phyloP scores from a whole-genome alignment of 768 basidiomycete genomes.

The Suillus bovinus region DNA sequence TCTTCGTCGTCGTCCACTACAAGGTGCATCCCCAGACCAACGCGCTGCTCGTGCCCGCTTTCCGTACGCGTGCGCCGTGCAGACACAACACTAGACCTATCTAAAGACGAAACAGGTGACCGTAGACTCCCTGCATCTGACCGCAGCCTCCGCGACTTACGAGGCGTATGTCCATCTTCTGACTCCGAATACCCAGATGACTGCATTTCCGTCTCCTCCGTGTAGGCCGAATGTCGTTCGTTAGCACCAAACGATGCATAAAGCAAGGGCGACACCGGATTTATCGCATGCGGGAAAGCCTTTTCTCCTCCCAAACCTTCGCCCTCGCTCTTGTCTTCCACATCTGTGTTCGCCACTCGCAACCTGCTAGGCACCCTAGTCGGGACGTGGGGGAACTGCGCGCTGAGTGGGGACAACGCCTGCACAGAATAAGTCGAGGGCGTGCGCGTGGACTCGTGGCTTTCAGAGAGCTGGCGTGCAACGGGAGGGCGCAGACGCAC shows the following conservation, averaged over 20 bases:
- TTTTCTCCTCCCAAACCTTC: slow-evolving; percentile 3
- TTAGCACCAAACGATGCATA: slow-evolving; percentile 46
- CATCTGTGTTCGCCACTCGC: slow-evolving; percentile 26
- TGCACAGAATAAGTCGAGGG: slow-evolving; percentile 18
- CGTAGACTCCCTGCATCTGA: slow-evolving; percentile 17
- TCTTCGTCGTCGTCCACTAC: slow-evolving; percentile 20
- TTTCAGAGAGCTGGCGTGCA: slow-evolving; percentile 24
- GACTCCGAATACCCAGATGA: slow-evolving; percentile 28
- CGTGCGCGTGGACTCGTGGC: slow-evolving; percentile 12
- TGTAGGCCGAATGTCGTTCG: slow-evolving; percentile 24
- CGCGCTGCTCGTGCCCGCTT: slow-evolving; percentile 7
- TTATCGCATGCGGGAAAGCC: slow-evolving; percentile 5
- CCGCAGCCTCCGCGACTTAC: slow-evolving; percentile 8
- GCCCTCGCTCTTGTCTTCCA: background rate
- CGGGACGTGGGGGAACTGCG: slow-evolving; percentile 35
- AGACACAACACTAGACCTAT: slow-evolving; percentile 21
- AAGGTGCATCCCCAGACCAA: slow-evolving; percentile 12
- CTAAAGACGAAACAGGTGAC: slow-evolving; percentile 15
- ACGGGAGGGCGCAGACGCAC: slow-evolving; percentile 21
- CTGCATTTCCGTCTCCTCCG: slow-evolving; percentile 9
- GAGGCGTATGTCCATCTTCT: slow-evolving; percentile 26
- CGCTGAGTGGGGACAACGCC: slow-evolving; percentile 22
- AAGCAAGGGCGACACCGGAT: slow-evolving; percentile 36
- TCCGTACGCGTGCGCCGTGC: slow-evolving; percentile 20
- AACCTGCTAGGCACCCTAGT: slow-evolving; percentile 31